Percentiles rank a stretch among this genome's conserved stretches.
Conservation (phyloP, 2,329 filamentous ascomycete genomes). For the Fusarium nodosum region DNA sequence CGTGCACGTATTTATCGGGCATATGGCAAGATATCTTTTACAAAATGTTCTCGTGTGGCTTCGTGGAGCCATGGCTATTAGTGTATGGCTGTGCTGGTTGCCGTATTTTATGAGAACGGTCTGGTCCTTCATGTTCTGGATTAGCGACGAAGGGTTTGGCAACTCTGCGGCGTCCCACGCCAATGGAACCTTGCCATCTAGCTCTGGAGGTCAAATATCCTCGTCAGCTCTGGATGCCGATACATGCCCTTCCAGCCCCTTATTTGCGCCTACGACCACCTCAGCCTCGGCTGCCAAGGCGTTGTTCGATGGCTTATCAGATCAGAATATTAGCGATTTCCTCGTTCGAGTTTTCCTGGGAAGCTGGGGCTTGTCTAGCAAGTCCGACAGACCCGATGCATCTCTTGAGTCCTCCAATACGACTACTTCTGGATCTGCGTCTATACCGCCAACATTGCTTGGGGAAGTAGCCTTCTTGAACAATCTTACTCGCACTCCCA, state of each 20-base stretch:
- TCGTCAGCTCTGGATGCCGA: slow-evolving; percentile 49
- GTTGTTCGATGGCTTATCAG: slow-evolving; percentile 50
- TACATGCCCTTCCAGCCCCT: slow-evolving; percentile 55
- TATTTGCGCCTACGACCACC: slow-evolving; percentile 53
- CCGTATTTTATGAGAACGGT: slow-evolving; percentile 92
- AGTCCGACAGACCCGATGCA: slow-evolving; percentile 41
- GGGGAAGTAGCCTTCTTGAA: slow-evolving; percentile 70
- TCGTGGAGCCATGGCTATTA: slow-evolving; percentile 80
- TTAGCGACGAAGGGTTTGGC: slow-evolving; percentile 81
- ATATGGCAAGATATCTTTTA: slow-evolving; percentile 79
- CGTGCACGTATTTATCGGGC: slow-evolving; percentile 81
- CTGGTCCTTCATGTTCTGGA: slow-evolving; percentile 95
- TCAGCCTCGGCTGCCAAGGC: slow-evolving; percentile 51
- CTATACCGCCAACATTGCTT: slow-evolving; percentile 58
- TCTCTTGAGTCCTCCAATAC: slow-evolving; percentile 29
- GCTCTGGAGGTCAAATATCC: slow-evolving; percentile 50
- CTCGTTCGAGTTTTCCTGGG: slow-evolving; percentile 51
- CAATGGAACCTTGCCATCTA: slow-evolving; percentile 42
- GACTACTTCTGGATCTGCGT: slow-evolving; percentile 26
- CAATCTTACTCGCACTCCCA: slow-evolving; percentile 75
- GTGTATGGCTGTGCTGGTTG: slow-evolving; percentile 90
- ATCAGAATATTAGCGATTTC: slow-evolving; percentile 53
- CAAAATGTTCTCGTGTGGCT: slow-evolving; percentile 82
- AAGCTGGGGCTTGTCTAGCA: slow-evolving; percentile 49
- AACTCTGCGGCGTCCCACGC: slow-evolving; percentile 49